phyloP scores from a whole-genome alignment of 345 rosid genomes.

The Tarenaya hassleriana region DNA sequence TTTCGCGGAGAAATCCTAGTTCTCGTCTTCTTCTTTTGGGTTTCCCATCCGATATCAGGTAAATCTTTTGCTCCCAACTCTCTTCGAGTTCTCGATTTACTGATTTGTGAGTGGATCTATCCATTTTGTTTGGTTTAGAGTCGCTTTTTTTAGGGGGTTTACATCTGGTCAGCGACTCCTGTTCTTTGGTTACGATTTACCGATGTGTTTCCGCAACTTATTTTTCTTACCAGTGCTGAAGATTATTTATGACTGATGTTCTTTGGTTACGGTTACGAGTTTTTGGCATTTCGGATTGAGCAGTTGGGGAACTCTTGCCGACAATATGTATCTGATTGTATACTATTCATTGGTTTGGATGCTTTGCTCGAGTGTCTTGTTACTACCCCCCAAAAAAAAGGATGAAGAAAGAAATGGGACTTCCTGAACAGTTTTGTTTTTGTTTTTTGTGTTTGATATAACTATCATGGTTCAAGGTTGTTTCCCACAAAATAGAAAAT shows the following conservation, averaged over 20 bases:
- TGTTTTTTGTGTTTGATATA: too few relatives aligned
- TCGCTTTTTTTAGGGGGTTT: slow-evolving; percentile 17
- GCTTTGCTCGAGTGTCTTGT: too few relatives aligned
- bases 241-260: not conserved
- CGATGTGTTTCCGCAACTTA: not conserved
- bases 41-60: slow-evolving; percentile 20
- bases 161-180: not conserved
- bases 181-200: not conserved
- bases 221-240: too few relatives aligned
- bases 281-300: not conserved
- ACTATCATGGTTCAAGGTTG: too few relatives aligned
- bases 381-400: too few relatives aligned
- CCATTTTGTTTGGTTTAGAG: slow-evolving; percentile 14
- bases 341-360: too few relatives aligned
- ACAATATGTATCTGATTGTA: too few relatives aligned
- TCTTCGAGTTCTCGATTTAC: slow-evolving; percentile 6
- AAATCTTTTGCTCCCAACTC: slow-evolving; percentile 7
- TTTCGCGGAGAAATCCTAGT: slow-evolving; percentile 30
- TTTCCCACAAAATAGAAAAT: too few relatives aligned
- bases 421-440: not conserved
- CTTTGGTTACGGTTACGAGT: not conserved
- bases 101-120: slow-evolving; percentile 21
- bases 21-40: slow-evolving; percentile 1
- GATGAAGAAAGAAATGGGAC: not conserved
- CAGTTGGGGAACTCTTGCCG: not conserved